Conservation (phyloP, 805 yeast species). For the Lipomyces spencermartinsiae region DNA sequence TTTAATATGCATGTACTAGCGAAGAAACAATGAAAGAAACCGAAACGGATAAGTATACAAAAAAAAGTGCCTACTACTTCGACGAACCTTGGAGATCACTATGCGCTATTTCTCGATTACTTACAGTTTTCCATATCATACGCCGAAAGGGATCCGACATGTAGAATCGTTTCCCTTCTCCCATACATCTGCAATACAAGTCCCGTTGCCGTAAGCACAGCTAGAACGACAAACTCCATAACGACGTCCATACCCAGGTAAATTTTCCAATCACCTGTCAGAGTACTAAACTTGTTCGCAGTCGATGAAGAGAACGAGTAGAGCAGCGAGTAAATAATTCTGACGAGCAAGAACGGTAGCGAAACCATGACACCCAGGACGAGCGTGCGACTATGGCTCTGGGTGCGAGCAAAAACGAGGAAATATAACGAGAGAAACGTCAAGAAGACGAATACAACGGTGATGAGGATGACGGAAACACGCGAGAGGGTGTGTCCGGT, state of each 20-base stretch:
- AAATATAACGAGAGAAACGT: neutral
- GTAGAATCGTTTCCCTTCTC: too few relatives aligned
- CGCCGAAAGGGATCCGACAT: too few relatives aligned
- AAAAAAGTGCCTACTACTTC: too few relatives aligned
- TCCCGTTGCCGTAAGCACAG: neutral
- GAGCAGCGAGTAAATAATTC: conserved; percentile 14
- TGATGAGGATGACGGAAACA: neutral
- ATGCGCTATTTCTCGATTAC: too few relatives aligned
- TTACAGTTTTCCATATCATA: too few relatives aligned
- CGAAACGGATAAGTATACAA: too few relatives aligned
- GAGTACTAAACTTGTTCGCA: neutral
- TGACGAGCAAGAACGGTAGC: conserved; percentile 16
- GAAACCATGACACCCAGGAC: neutral
- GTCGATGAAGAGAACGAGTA: conserved; percentile 8
- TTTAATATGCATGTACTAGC: too few relatives aligned
- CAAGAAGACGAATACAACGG: neutral
- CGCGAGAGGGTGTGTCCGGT: neutral
- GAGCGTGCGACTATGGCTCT: neutral
- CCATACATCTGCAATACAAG: neutral
- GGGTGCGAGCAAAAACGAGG: neutral
- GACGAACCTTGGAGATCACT: too few relatives aligned
- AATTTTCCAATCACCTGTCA: conserved; percentile 20
- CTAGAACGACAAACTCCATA: conserved; percentile 10
- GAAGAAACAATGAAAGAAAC: too few relatives aligned
- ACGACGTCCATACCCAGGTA: conserved; percentile 20